Conservation (phyloP, 768 basidiomycete species). For the Asterophora lycoperdoides region DNA sequence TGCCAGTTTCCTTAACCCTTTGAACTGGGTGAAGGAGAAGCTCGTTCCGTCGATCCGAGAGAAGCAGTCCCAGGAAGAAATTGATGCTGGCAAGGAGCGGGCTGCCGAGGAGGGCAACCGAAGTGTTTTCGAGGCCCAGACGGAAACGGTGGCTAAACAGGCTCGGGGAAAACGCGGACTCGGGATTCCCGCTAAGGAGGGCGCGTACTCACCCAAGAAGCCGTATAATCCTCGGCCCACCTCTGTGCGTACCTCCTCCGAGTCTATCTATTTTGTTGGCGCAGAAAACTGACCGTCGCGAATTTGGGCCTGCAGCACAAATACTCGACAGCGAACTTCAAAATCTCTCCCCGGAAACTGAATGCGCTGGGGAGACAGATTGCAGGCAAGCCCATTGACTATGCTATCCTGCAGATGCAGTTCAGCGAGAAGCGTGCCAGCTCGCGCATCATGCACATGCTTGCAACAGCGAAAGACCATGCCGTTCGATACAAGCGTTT, state of each 20-base stretch:
- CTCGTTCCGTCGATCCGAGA: constrained; percentile 46
- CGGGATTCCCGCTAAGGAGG: not conserved
- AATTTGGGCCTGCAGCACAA: constrained; percentile 60
- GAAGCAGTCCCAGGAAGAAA: constrained; percentile 41
- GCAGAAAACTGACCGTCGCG: constrained; percentile 3
- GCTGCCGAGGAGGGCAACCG: constrained; percentile 41
- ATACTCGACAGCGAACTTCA: constrained; percentile 89
- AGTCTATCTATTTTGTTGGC: not conserved
- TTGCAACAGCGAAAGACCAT: constrained; percentile 82
- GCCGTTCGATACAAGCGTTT: constrained; percentile 76
- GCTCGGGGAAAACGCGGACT: constrained; percentile 1
- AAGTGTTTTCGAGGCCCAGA: constrained; percentile 47
- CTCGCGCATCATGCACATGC: constrained; percentile 81
- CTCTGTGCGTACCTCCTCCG: constrained; percentile 22
- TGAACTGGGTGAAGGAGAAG: constrained; percentile 62
- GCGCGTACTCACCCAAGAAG: constrained; percentile 12
- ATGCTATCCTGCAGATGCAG: constrained; percentile 94
- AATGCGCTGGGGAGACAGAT: constrained; percentile 87
- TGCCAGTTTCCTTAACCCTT: constrained; percentile 51
- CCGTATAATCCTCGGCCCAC: constrained; percentile 24
- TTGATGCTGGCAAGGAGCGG: constrained; percentile 41
- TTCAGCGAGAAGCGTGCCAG: constrained; percentile 93
- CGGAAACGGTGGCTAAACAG: constrained; percentile 12
- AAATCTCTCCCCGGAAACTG: constrained; percentile 90
- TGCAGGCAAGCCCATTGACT: constrained; percentile 86